phyloP scores from a whole-genome alignment of 1,284 basidiomycete genomes.

The Tranzscheliella williamsii region DNA sequence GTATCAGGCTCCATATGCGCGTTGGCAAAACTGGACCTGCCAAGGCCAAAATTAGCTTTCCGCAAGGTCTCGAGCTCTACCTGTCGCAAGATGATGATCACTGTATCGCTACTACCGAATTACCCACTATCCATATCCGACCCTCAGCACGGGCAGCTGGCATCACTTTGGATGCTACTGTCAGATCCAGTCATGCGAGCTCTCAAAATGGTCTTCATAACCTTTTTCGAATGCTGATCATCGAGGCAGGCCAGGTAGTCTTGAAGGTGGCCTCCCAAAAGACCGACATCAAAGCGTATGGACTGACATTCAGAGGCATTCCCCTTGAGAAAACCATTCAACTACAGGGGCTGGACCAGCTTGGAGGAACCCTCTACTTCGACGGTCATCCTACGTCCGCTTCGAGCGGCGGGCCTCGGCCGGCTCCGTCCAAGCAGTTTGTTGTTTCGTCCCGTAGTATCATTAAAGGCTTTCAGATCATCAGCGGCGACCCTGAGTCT shows the following conservation, averaged over 20 bases:
- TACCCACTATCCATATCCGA: constrained; percentile 23
- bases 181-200: not conserved
- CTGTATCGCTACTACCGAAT: constrained; percentile 11
- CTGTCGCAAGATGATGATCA: constrained; percentile 8
- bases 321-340: constrained; percentile 31
- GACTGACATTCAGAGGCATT: constrained; percentile 39
- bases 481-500: constrained; percentile 21
- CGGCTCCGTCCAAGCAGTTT: too few species aligned
- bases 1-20: constrained; percentile 12
- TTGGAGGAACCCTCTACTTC: constrained; percentile 34
- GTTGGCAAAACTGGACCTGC: constrained; percentile 29
- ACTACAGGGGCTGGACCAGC: constrained; percentile 27
- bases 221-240: constrained; percentile 16
- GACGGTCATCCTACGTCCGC: not conserved
- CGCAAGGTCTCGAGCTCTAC: constrained; percentile 32
- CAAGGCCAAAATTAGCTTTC: constrained; percentile 40
- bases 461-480: constrained; percentile 31
- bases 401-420: too few species aligned
- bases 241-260: constrained; percentile 1
- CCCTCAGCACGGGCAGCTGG: constrained; percentile 13
- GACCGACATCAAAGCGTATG: constrained; percentile 44
- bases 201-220: constrained; percentile 6
- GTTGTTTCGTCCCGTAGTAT: constrained; percentile 3
- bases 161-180: constrained; percentile 10
- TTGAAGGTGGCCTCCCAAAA: constrained; percentile 14